Evolutionary conservation across 805 yeast species (phyloP), one percentile per base, ranked within the genome.

Genomic region (Cyberlindnera galapagoensis): DNA sequence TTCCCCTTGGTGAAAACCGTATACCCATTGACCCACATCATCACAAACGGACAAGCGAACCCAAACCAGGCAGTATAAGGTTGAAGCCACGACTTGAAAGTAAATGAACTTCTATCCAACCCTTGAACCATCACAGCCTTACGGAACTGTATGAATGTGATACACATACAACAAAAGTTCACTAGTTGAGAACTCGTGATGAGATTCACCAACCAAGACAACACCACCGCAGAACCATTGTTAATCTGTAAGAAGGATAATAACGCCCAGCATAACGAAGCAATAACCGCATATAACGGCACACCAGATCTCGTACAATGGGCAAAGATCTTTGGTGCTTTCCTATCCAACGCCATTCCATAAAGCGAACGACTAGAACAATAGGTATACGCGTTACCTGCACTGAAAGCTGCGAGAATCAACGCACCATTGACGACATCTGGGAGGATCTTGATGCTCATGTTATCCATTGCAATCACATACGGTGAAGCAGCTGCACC

Each of bases 401-500:
- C 87, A 21, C 87, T 77, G 44, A 84, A 79, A 1, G 88, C 81
- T 1, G 92, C 71, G 5, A 84, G 65, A 34, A 86, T 65, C 34
- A 86, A 67, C 19, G 84, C 71, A 1, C 74, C 94, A 56, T 87
- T 87, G 36, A 87, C 86, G 39, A 86, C 67, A 49, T 79, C 73
- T 20, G 94, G 94, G 29, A 85, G 62, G 0, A 71, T 78, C 21
- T 63, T 71, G 33, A 86, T 80, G 1, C 73, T 69, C 48, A 84
- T 59, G 40, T 77, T 73, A 34, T 65, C 67, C 86, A 86, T 85
- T 3, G 90, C 90, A 46, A 86, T 74, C 31, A 83, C 92, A 48
- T 80, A 84, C 1, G 95, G 92, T 13, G 87, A 76, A 6, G 84
- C 75, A 21, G 76, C 80, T 1, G 83, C 94, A 35, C 90, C 92